Evolutionary conservation across 2,329 filamentous ascomycete species (phyloP).

Genomic region (Exophiala sideris): DNA sequence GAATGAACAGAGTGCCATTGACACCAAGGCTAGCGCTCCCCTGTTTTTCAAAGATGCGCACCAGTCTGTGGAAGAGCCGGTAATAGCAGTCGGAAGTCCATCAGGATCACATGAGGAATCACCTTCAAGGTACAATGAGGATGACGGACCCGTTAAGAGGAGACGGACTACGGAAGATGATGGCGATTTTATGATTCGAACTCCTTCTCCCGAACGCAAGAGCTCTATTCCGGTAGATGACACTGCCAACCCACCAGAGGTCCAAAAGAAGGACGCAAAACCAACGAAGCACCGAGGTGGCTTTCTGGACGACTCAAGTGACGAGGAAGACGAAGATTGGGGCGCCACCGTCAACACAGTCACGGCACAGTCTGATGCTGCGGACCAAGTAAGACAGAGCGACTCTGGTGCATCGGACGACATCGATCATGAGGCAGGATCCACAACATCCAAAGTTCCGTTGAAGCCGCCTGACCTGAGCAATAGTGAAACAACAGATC

Average conservation of each 20-base stretch:
- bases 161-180: slow-evolving; percentile 35
- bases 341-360: slow-evolving; percentile 8
- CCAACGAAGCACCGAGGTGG: slow-evolving; percentile 23
- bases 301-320: slow-evolving; percentile 43
- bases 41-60: slow-evolving; percentile 36
- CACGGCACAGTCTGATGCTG: not conserved
- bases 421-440: slow-evolving; percentile 13
- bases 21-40: slow-evolving; percentile 29
- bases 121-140: slow-evolving; percentile 41
- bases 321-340: slow-evolving; percentile 39
- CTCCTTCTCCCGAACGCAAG: slow-evolving; percentile 20
- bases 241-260: not conserved
- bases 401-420: not conserved
- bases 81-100: not conserved
- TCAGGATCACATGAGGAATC: slow-evolving; percentile 2
- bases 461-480: slow-evolving; percentile 27
- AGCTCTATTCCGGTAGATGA: not conserved
- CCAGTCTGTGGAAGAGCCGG: not conserved
- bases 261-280: slow-evolving; percentile 1
- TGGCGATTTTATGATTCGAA: slow-evolving; percentile 14
- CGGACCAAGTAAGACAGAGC: slow-evolving; percentile 5
- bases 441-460: slow-evolving; percentile 3
- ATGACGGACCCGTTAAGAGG: slow-evolving; percentile 39
- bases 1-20: slow-evolving; percentile 27
- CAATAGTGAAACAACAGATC: not conserved